Percentiles rank a stretch among this genome's conserved stretches.
These are phyloP conservation scores for Daldinia sp. DNA, from an alignment of 2,329 filamentous ascomycete genomes.

Conservation along the genomic window DNA sequence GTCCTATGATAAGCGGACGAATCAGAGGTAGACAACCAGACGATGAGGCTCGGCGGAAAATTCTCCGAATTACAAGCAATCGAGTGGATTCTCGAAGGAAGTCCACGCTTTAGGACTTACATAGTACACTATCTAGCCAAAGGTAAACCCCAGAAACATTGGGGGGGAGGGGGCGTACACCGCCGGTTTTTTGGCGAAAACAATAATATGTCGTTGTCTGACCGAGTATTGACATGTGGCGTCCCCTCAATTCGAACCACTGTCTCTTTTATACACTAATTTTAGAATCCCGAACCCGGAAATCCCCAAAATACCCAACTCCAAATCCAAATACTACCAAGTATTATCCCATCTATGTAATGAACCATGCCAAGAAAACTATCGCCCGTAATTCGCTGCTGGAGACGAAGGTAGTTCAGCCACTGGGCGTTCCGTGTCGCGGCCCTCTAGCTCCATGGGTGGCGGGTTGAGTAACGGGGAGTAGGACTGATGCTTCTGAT, in stretches of 20 bases:
- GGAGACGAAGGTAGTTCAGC: constrained; percentile 34
- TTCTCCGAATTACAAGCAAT: neutral
- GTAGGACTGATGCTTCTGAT: constrained; percentile 31
- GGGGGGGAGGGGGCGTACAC: neutral
- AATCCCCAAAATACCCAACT: constrained; percentile 24
- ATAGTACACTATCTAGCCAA: neutral
- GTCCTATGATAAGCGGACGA: neutral
- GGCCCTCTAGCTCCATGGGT: constrained; percentile 35
- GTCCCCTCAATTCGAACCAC: constrained; percentile 1
- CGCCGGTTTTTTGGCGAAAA: neutral
- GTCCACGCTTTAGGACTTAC: neutral
- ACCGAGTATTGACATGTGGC: constrained; percentile 15
- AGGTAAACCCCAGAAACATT: neutral
- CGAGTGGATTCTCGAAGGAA: neutral
- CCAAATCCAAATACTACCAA: constrained; percentile 3
- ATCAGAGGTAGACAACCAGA: neutral
- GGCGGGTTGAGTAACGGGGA: constrained; percentile 23
- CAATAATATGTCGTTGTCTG: constrained; percentile 16
- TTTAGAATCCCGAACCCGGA: constrained; percentile 16
- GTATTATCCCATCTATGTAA: neutral
- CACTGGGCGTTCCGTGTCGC: constrained; percentile 25
- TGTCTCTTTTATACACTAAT: constrained; percentile 29
- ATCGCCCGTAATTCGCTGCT: constrained; percentile 4
- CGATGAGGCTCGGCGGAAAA: neutral
- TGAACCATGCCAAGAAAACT: neutral